A percentile compares a stretch with the other conserved stretches of the same genome.
Evolutionary conservation across 495 filamentous ascomycete species (phyloP).

Genomic region (Daldinia loculata): DNA sequence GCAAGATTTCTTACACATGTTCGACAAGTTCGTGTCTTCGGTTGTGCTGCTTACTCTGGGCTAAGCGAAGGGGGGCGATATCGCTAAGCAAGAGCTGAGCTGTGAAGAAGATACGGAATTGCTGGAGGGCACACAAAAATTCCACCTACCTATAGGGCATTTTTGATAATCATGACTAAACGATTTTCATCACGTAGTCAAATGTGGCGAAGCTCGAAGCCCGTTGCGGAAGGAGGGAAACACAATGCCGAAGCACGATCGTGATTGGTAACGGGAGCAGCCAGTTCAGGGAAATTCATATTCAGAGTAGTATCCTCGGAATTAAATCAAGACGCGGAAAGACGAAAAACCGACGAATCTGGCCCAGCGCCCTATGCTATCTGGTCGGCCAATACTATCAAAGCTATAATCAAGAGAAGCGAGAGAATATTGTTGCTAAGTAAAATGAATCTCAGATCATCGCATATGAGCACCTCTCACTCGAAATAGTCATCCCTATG

Average conservation of each 20-base stretch:
- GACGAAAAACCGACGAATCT: constrained; percentile 2
- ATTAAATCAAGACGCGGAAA: constrained; percentile 25
- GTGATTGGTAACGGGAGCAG: constrained; percentile 30
- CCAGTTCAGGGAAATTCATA: constrained; percentile 13
- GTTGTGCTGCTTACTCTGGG: constrained; percentile 37
- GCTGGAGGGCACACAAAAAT: not conserved
- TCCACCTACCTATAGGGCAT: constrained; percentile 13
- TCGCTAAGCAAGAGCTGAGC: constrained; percentile 2
- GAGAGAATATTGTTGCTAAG: not conserved
- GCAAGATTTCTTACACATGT: constrained; percentile 25
- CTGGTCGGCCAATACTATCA: constrained; percentile 6
- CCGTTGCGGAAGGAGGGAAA: constrained; percentile 41
- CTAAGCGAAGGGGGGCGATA: constrained; percentile 16
- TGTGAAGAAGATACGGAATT: constrained; percentile 12
- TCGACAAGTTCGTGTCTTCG: constrained; percentile 10
- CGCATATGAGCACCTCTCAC: not conserved
- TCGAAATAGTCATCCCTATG: not conserved
- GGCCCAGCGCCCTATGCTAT: not conserved
- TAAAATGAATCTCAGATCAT: not conserved
- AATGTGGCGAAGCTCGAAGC: constrained; percentile 33
- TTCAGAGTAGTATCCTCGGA: constrained; percentile 22
- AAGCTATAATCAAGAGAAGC: not conserved
- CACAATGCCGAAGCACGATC: constrained; percentile 7
- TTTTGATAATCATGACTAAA: constrained; percentile 26
- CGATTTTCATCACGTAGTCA: constrained; percentile 6